Percentiles rank a stretch among this genome's conserved stretches.
Evolutionary conservation across 768 basidiomycete species (phyloP).

Genomic region (Wakefieldia striispora): DNA sequence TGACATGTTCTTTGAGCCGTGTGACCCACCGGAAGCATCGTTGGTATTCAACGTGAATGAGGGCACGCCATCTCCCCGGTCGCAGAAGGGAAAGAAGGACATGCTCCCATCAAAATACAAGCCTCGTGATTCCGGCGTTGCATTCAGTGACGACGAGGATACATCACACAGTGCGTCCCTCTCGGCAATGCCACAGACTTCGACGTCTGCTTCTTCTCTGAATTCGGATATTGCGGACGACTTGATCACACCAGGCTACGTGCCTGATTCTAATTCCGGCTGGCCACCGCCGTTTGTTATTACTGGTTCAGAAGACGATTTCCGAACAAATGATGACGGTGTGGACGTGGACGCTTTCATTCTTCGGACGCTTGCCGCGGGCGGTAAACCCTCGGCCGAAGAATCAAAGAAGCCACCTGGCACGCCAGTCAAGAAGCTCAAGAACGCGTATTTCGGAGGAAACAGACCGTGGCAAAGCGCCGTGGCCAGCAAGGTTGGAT

Average conservation of each 20-base stretch:
- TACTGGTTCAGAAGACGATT: slow-evolving; percentile 41
- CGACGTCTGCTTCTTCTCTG: slow-evolving; percentile 61
- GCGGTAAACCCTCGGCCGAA: slow-evolving; percentile 45
- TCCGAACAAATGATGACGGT: slow-evolving; percentile 24
- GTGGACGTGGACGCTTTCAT: slow-evolving; percentile 70
- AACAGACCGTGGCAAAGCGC: slow-evolving; percentile 82
- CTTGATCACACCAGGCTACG: slow-evolving; percentile 66
- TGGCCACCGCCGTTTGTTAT: slow-evolving; percentile 56
- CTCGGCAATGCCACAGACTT: slow-evolving; percentile 52
- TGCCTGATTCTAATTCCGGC: slow-evolving; percentile 51
- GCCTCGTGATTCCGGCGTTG: slow-evolving; percentile 66
- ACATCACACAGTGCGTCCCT: slow-evolving; percentile 18
- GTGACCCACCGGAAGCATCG: slow-evolving; percentile 45
- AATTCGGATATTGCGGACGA: slow-evolving; percentile 58
- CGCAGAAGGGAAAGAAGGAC: slow-evolving; percentile 31
- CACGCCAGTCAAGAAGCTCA: slow-evolving; percentile 77
- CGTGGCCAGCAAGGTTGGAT: slow-evolving; percentile 62
- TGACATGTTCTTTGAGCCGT: slow-evolving; percentile 53
- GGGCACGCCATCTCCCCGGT: slow-evolving; percentile 55
- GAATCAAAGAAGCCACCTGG: slow-evolving; percentile 66
- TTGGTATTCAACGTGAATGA: slow-evolving; percentile 56
- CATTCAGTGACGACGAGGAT: slow-evolving; percentile 59
- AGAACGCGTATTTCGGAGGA: slow-evolving; percentile 54
- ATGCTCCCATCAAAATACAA: slow-evolving; percentile 66
- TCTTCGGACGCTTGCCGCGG: slow-evolving; percentile 60